A percentile compares a stretch with the other conserved stretches of the same genome.
phyloP scores from a whole-genome alignment of 2,329 filamentous ascomycete species.

The Aspergillus proliferans region DNA sequence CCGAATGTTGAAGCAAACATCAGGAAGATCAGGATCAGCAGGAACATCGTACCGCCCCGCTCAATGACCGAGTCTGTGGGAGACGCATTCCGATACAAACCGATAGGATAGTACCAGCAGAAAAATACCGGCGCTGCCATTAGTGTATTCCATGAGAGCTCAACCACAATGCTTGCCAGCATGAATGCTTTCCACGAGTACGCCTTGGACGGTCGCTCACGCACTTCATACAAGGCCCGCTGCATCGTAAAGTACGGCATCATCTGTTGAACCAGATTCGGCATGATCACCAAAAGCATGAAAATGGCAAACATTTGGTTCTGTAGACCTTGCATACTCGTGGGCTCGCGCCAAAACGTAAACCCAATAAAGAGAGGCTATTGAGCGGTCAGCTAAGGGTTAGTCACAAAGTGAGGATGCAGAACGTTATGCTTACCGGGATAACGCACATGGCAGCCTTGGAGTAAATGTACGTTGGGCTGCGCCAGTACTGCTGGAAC shows the following conservation, averaged over 20 bases:
- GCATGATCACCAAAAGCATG: slow-evolving; percentile 73
- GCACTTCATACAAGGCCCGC: slow-evolving; percentile 51
- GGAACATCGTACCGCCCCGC: slow-evolving; percentile 57
- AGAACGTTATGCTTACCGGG: slow-evolving; percentile 57
- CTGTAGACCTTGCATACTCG: slow-evolving; percentile 72
- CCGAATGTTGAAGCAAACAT: slow-evolving; percentile 66
- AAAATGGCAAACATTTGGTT: slow-evolving; percentile 88
- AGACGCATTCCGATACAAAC: slow-evolving; percentile 34
- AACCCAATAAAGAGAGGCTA: slow-evolving; percentile 73
- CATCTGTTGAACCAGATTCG: slow-evolving; percentile 44
- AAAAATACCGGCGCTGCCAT: slow-evolving; percentile 54
- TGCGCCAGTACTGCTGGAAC: slow-evolving; percentile 87
- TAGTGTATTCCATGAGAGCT: slow-evolving; percentile 58
- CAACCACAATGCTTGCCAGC: slow-evolving; percentile 60
- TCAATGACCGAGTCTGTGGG: slow-evolving; percentile 32
- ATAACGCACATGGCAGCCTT: slow-evolving; percentile 61
- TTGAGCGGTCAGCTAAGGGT: slow-evolving; percentile 25
- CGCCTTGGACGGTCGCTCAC: slow-evolving; percentile 56
- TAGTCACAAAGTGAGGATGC: slow-evolving; percentile 22
- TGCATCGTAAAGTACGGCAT: slow-evolving; percentile 53
- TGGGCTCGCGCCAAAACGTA: slow-evolving; percentile 66
- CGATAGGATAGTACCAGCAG: slow-evolving; percentile 61
- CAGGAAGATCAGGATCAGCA: slow-evolving; percentile 60
- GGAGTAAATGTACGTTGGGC: slow-evolving; percentile 78
- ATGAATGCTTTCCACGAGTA: slow-evolving; percentile 69